Evolutionary conservation across 495 filamentous ascomycete species (phyloP).

Genomic region (Tuber microsphaerosporum): DNA sequence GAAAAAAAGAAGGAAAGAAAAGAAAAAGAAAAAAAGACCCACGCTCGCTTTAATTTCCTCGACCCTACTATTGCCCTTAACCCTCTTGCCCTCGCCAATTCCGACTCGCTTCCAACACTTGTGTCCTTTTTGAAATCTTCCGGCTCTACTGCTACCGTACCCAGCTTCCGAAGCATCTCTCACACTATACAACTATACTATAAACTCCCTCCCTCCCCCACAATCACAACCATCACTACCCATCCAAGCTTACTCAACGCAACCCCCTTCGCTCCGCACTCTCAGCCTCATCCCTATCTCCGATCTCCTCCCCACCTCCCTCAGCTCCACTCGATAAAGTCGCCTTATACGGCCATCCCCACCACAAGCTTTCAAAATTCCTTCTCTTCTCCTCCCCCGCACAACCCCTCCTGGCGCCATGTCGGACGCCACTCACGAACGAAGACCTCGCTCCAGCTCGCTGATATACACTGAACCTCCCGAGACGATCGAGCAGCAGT

Average conservation of each 20-base stretch:
- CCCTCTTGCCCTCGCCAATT: constrained; percentile 12
- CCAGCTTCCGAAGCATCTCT: not conserved
- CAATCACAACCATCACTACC: not conserved
- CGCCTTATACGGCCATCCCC: constrained; percentile 24
- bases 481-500: constrained; percentile 90
- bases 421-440: constrained; percentile 46
- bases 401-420: constrained; percentile 38
- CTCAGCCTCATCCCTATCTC: constrained; percentile 26
- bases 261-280: constrained; percentile 7
- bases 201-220: no score
- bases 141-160: no score
- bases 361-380: constrained; percentile 36
- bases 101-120: constrained; percentile 24
- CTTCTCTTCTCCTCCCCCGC: constrained; percentile 41
- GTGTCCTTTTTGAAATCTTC: constrained; percentile 1
- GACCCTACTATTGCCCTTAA: constrained; percentile 23
- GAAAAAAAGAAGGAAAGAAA: not conserved
- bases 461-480: constrained; percentile 90
- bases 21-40: not conserved
- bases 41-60: constrained; percentile 1
- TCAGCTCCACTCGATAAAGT: constrained; percentile 15
- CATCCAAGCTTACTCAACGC: constrained; percentile 15
- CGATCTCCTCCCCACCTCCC: constrained; percentile 10
- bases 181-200: not conserved
- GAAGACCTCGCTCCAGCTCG: constrained; percentile 87